Base-by-base conservation (phyloP, 2,329 filamentous ascomycete genomes). In the Xylaria sp. region DNA sequence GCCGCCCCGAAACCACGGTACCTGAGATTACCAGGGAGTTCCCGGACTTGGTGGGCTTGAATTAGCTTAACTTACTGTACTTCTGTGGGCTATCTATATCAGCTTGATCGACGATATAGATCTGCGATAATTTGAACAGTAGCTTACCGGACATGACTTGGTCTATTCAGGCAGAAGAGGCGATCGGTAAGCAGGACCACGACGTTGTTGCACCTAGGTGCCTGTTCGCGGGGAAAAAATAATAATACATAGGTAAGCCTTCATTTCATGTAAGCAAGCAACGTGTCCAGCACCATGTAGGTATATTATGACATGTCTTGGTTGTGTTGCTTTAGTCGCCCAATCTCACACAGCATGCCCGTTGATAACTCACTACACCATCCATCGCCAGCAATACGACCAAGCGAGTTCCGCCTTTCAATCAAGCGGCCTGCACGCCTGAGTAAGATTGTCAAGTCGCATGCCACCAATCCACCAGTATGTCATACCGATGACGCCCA, bases 391-490 rank as follows among this genome's bases (percentile, higher is more conserved):
- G 28, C 19, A 12, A 42, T 47, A 25, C 38, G 11, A 28, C 38
- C 25, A 38, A 40, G 12, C 12, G 15, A 23, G 33, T 8, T 53
- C 50, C 52, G 61, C 40, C 50, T 51, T 58, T 57, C 52, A 28
- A 19, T 37, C 35, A 33, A 38, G 56, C 59, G 51, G 52, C 63
- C 63, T 69, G 67, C 65, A 69, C 38, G 60, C 55, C 67, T 69
- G 63, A 69, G 63, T 69, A 67, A 69, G 67, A 69, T 60, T 33
- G 21, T 35, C 43, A 53, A 28, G 19, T 33, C 33, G 35, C 43
- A 53, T 28, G 15, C 58, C 56, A 52, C 58, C 45, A 45, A 28
- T 61, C 42, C 42, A 31, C 40, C 15, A n/a, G 21, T 55, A 37
- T 40, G 60, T 63, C 57, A 52, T 61, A 55, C 57, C 63, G 56